Conservation (phyloP, 1,284 basidiomycete species). For the Exobasidium rhododendri region DNA sequence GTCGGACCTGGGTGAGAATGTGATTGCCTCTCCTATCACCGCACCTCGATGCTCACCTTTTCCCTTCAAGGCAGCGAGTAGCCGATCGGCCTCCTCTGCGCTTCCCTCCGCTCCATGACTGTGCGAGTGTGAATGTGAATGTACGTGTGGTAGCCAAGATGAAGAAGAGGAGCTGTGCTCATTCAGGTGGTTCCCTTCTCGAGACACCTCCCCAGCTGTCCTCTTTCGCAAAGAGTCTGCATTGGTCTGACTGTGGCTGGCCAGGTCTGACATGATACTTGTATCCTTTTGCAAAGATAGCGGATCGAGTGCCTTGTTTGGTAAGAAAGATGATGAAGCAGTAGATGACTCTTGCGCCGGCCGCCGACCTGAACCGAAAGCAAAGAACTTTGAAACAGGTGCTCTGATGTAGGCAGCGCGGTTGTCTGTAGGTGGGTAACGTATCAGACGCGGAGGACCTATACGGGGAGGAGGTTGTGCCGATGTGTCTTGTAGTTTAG, state of each 20-base stretch:
- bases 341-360: constrained; percentile 8
- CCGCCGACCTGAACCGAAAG: constrained; percentile 20
- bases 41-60: constrained; percentile 29
- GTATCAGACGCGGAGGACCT: constrained; percentile 12
- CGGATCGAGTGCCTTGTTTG: background rate
- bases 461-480: constrained; percentile 15
- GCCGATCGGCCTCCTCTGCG: constrained; percentile 52
- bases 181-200: constrained; percentile 22
- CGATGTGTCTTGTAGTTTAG: background rate
- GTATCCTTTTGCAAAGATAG: background rate
- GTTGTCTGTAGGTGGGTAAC: constrained; percentile 13
- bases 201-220: constrained; percentile 17
- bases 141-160: background rate
- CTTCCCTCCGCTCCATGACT: constrained; percentile 45
- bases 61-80: constrained; percentile 50
- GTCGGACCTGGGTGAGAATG: background rate
- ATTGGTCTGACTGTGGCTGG: constrained; percentile 9
- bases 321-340: constrained; percentile 15
- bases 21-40: too few relatives aligned
- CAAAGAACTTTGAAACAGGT: constrained; percentile 24
- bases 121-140: constrained; percentile 29
- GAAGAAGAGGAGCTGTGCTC: constrained; percentile 11
- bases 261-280: constrained; percentile 17
- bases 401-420: constrained; percentile 11
- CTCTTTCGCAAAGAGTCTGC: background rate